phyloP scores from a whole-genome alignment of 2,329 filamentous ascomycete genomes.

The Pseudopithomyces chartarum region DNA sequence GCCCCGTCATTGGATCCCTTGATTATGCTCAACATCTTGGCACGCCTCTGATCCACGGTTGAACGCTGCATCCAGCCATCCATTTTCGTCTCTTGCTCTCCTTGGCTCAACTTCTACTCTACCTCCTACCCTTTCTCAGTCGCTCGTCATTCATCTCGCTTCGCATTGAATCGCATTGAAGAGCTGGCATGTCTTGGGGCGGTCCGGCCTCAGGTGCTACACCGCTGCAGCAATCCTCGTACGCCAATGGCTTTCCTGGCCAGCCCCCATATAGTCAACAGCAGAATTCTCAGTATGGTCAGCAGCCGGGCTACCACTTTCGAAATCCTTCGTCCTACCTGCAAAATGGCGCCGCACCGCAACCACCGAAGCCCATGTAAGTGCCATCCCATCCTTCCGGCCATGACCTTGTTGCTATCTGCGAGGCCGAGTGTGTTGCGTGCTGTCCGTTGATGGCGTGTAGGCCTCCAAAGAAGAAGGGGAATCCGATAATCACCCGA shows the following conservation, averaged over 20 bases:
- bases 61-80: not conserved
- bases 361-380: conserved; percentile 40
- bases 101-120: not conserved
- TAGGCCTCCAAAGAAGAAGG: conserved; percentile 50
- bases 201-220: conserved; percentile 38
- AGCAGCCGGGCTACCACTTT: conserved; percentile 36
- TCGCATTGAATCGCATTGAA: conserved; percentile 1
- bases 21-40: conserved; percentile 4
- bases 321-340: conserved; percentile 30
- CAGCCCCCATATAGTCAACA: conserved; percentile 35
- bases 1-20: not conserved
- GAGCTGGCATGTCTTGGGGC: conserved; percentile 43
- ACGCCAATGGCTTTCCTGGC: conserved; percentile 29
- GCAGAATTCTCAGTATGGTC: conserved; percentile 36
- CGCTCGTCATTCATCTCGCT: not conserved
- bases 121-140: not conserved
- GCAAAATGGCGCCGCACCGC: conserved; percentile 25
- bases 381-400: conserved; percentile 9
- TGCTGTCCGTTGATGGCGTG: conserved; percentile 20
- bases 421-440: not conserved
- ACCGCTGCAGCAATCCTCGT: conserved; percentile 40
- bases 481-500: conserved; percentile 55
- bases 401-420: not conserved
- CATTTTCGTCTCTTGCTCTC: not conserved
- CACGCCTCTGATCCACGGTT: conserved; percentile 3